A percentile compares a stretch with the other conserved stretches of the same genome.
Conservation (phyloP, 805 yeast genomes). For the Candida hungchunana region DNA sequence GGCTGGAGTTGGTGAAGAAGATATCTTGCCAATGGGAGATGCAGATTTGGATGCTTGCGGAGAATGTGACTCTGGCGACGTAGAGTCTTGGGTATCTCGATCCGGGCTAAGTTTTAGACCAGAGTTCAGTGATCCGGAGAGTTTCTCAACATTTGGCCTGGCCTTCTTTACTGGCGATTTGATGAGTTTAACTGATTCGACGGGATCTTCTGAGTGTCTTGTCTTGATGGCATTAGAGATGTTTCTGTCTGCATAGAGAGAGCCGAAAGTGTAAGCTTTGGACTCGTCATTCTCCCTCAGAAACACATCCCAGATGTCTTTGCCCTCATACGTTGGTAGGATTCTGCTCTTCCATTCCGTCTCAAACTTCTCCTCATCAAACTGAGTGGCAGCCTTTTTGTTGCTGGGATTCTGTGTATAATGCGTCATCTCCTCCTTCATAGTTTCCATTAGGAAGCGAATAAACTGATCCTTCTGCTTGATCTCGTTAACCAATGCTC, state of each 20-base stretch:
- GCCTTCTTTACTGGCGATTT: slow-evolving; percentile 6
- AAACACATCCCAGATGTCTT: slow-evolving; percentile 24
- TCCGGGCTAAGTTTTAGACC: slow-evolving; percentile 12
- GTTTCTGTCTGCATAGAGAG: slow-evolving; percentile 11
- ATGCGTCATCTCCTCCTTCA: slow-evolving; percentile 11
- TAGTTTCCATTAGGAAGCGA: slow-evolving; percentile 26
- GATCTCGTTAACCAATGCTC: slow-evolving; percentile 18
- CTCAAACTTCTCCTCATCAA: slow-evolving; percentile 15
- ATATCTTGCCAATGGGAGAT: background rate
- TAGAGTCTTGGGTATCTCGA: slow-evolving; percentile 1
- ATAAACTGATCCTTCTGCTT: slow-evolving; percentile 30
- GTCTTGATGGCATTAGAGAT: background rate
- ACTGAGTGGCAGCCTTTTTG: slow-evolving; percentile 19
- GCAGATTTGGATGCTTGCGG: background rate
- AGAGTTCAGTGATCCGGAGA: slow-evolving; percentile 17
- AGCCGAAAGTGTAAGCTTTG: slow-evolving; percentile 15
- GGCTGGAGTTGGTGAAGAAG: background rate
- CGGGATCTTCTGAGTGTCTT: slow-evolving; percentile 3
- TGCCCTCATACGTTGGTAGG: slow-evolving; percentile 9
- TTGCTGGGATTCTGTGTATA: slow-evolving; percentile 11
- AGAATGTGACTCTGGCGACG: background rate
- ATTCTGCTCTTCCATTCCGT: slow-evolving; percentile 17
- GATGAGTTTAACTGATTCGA: slow-evolving; percentile 1
- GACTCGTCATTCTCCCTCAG: slow-evolving; percentile 10
- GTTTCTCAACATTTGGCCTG: slow-evolving; percentile 9